Conservation (phyloP, 2,329 filamentous ascomycete genomes). For the Simplicillium aogashimaense region DNA sequence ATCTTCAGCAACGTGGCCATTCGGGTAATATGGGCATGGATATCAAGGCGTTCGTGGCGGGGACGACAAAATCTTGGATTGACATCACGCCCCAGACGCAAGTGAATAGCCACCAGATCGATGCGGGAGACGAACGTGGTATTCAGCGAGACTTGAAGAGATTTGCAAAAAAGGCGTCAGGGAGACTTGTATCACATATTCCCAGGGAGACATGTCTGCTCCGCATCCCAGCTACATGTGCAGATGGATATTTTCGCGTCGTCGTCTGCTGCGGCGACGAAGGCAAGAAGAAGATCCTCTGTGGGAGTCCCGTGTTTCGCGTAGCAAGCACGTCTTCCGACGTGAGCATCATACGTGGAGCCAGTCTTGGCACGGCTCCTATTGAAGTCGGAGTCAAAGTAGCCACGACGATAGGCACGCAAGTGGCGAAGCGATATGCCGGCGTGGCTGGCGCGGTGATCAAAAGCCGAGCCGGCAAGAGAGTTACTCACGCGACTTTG, state of each 20-base stretch:
- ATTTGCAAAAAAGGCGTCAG: conserved; percentile 47
- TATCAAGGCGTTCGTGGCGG: conserved; percentile 47
- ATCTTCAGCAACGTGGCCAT: conserved; percentile 59
- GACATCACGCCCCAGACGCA: conserved; percentile 53
- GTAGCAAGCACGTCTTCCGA: conserved; percentile 57
- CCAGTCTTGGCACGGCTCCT: conserved; percentile 54
- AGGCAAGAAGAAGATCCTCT: conserved; percentile 43
- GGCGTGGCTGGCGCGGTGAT: conserved; percentile 24
- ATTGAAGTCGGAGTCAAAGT: conserved; percentile 54
- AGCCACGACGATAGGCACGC: conserved; percentile 37
- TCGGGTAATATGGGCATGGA: conserved; percentile 60
- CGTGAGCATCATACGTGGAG: conserved; percentile 51
- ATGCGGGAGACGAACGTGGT: conserved; percentile 48
- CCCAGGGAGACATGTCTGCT: conserved; percentile 55
- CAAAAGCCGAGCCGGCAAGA: conserved; percentile 26
- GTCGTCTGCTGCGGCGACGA: conserved; percentile 44
- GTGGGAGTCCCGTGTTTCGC: conserved; percentile 57
- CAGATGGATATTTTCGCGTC: conserved; percentile 60
- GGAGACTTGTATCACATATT: conserved; percentile 33
- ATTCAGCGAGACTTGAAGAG: conserved; percentile 59
- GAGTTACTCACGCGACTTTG: conserved; percentile 18
- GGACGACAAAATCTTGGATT: conserved; percentile 51
- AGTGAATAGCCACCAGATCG: conserved; percentile 36
- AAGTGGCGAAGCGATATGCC: conserved; percentile 31
- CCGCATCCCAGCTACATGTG: conserved; percentile 51